Conservation (phyloP, 2,329 filamentous ascomycete genomes). For the Colletotrichum falcatum region DNA sequence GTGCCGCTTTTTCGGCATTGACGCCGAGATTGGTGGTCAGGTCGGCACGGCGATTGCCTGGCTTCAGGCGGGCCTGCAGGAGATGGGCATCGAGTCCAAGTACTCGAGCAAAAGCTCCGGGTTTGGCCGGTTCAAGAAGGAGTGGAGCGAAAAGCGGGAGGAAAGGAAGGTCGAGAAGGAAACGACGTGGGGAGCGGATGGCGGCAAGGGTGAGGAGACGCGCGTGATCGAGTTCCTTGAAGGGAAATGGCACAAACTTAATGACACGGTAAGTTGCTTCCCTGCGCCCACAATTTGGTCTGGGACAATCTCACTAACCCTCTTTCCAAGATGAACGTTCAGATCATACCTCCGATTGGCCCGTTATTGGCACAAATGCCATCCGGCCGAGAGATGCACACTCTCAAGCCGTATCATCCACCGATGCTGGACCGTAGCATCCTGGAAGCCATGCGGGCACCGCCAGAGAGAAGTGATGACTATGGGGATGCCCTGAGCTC, state of each 20-base stretch:
- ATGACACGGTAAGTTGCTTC: slow-evolving; percentile 80
- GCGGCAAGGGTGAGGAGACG: slow-evolving; percentile 85
- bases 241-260: slow-evolving; percentile 90
- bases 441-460: slow-evolving; percentile 71
- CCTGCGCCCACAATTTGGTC: neutral
- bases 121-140: slow-evolving; percentile 76
- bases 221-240: slow-evolving; percentile 89
- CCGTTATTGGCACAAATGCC: slow-evolving; percentile 84
- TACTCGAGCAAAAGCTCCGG: slow-evolving; percentile 66
- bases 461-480: slow-evolving; percentile 57
- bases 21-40: slow-evolving; percentile 85
- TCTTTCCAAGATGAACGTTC: slow-evolving; percentile 76
- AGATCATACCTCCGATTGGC: slow-evolving; percentile 77
- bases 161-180: slow-evolving; percentile 83
- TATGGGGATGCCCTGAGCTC: slow-evolving; percentile 52
- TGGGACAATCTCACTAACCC: neutral
- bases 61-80: slow-evolving; percentile 80
- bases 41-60: slow-evolving; percentile 89
- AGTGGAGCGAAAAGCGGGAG: slow-evolving; percentile 81
- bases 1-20: slow-evolving; percentile 90
- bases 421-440: slow-evolving; percentile 73
- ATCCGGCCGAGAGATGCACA: slow-evolving; percentile 88
- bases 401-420: slow-evolving; percentile 74
- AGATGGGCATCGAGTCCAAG: slow-evolving; percentile 74
- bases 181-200: slow-evolving; percentile 82